Conservation (phyloP, 1,284 basidiomycete species). For the Bjerkandera adusta region DNA sequence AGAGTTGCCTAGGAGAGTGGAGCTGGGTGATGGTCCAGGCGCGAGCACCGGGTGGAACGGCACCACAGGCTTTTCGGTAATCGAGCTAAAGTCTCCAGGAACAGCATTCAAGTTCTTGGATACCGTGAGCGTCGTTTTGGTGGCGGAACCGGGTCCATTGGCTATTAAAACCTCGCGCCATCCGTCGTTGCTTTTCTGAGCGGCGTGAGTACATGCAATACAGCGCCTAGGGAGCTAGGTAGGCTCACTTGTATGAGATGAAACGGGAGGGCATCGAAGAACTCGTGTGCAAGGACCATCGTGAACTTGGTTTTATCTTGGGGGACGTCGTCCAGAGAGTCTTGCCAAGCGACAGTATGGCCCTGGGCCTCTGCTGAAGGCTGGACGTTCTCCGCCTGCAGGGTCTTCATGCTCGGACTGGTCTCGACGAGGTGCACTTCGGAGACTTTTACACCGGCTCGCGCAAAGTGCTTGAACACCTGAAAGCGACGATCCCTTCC, state of each 20-base stretch:
- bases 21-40: conserved; percentile 58
- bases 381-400: conserved; percentile 62
- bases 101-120: conserved; percentile 9
- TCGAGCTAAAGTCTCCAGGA: not conserved
- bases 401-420: conserved; percentile 60
- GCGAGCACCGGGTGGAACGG: conserved; percentile 71
- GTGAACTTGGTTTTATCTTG: conserved; percentile 64
- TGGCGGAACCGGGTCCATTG: conserved; percentile 28
- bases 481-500: conserved; percentile 31
- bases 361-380: conserved; percentile 27
- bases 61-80: conserved; percentile 21
- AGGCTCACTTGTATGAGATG: conserved; percentile 79
- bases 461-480: conserved; percentile 53
- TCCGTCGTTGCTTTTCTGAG: conserved; percentile 72
- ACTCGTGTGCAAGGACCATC: conserved; percentile 93
- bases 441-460: conserved; percentile 39
- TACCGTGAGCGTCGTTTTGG: conserved; percentile 26
- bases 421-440: conserved; percentile 82
- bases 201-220: not conserved
- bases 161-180: conserved; percentile 90
- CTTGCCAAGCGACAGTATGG: conserved; percentile 68
- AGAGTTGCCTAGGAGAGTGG: conserved; percentile 65
- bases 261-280: conserved; percentile 96
- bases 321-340: conserved; percentile 68
- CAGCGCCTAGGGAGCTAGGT: not conserved